These are phyloP conservation scores for Aspergillus pseudonomiae DNA, from an alignment of 2,329 filamentous ascomycete genomes.

Conservation along the genomic window DNA sequence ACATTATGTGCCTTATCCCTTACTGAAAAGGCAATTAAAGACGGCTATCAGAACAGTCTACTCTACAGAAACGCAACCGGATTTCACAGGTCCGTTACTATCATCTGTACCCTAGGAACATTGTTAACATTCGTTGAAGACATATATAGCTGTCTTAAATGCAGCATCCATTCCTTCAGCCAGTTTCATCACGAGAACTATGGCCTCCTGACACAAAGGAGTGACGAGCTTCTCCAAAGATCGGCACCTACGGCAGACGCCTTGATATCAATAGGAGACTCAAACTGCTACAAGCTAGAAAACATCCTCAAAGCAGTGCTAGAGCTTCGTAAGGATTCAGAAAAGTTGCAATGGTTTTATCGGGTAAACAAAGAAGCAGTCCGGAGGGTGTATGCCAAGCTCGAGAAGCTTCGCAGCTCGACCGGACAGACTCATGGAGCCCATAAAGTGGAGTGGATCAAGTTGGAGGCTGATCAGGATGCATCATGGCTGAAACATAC, in stretches of 20 bases:
- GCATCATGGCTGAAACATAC: too few species aligned
- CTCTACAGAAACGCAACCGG: background rate
- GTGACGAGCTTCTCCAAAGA: background rate
- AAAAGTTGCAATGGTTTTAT: slow-evolving; percentile 18
- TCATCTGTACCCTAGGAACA: background rate
- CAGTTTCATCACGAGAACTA: slow-evolving; percentile 5
- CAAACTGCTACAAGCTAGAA: background rate
- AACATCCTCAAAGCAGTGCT: background rate
- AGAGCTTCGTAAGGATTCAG: slow-evolving; percentile 18
- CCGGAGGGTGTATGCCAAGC: slow-evolving; percentile 13
- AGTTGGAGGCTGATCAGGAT: background rate
- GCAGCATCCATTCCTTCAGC: background rate
- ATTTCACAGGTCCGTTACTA: background rate
- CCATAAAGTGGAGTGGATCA: slow-evolving; percentile 3
- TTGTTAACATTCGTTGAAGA: background rate
- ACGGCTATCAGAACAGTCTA: slow-evolving; percentile 1
- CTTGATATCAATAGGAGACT: background rate
- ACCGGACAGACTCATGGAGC: background rate
- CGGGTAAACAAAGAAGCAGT: slow-evolving; percentile 25
- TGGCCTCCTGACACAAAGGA: background rate
- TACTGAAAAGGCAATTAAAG: slow-evolving; percentile 27
- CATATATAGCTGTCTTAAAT: background rate
- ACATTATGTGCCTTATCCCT: slow-evolving; percentile 33
- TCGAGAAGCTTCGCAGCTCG: background rate
- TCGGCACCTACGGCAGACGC: background rate